phyloP scores from a whole-genome alignment of 2,329 filamentous ascomycete species.

The Hypoxylon sp. region DNA sequence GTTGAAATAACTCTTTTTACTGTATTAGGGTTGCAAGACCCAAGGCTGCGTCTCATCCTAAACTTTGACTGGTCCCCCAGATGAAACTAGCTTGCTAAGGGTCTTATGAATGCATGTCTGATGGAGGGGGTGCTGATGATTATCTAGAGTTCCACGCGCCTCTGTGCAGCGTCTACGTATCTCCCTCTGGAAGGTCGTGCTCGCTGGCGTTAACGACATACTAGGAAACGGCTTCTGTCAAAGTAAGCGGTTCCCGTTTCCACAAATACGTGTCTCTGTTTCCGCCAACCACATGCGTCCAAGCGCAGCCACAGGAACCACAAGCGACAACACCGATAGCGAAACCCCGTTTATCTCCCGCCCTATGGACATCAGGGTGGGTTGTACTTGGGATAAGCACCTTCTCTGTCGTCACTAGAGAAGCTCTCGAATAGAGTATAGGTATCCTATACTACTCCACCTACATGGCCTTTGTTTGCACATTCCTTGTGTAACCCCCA shows the following conservation, averaged over 20 bases:
- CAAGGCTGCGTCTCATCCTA: constrained; percentile 14
- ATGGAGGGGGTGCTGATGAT: constrained; percentile 13
- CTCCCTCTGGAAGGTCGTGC: constrained; percentile 37
- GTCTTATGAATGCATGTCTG: constrained; percentile 16
- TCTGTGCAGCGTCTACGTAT: constrained; percentile 9
- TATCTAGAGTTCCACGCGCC: constrained; percentile 19
- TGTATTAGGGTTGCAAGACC: constrained; percentile 24
- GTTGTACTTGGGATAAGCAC: constrained; percentile 37
- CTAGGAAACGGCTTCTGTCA: constrained; percentile 35
- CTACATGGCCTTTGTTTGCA: not conserved
- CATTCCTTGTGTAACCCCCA: not conserved
- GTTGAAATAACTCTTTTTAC: constrained; percentile 12
- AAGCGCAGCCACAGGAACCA: constrained; percentile 29
- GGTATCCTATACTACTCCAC: not conserved
- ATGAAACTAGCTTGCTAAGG: constrained; percentile 17
- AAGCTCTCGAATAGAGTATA: constrained; percentile 6
- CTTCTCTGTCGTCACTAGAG: constrained; percentile 34
- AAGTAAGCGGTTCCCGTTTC: constrained; percentile 42
- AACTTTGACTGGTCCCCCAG: constrained; percentile 30
- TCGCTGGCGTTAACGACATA: constrained; percentile 27
- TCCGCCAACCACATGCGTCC: constrained; percentile 32
- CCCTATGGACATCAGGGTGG: constrained; percentile 34
- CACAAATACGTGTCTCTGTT: constrained; percentile 35
- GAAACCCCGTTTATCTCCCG: constrained; percentile 38
- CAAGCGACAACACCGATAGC: constrained; percentile 30